These are phyloP conservation scores for Elaeis oleifera DNA, from an alignment of 202 grass and related monocot species.

Conservation along the genomic window DNA sequence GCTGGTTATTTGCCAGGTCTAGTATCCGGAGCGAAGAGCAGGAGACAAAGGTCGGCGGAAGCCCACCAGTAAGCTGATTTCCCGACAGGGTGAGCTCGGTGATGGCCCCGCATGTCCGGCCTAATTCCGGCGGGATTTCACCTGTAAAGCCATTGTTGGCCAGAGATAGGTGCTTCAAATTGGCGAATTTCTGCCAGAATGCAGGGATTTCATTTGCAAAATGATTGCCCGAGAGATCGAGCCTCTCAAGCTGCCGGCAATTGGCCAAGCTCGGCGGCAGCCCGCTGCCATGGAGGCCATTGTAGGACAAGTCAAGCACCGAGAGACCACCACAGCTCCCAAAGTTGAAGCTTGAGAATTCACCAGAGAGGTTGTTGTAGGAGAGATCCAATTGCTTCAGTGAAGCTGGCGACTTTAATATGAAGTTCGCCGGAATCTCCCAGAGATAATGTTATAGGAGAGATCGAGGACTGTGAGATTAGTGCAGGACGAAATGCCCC, in stretches of 20 bases:
- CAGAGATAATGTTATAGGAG: conserved; percentile 67
- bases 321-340: conserved; percentile 46
- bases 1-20: conserved; percentile 57
- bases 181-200: conserved; percentile 36
- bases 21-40: conserved; percentile 55
- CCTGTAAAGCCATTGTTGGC: conserved; percentile 50
- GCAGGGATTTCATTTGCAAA: conserved; percentile 39
- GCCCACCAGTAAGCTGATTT: conserved; percentile 48
- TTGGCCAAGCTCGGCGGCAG: conserved; percentile 42
- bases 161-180: conserved; percentile 47
- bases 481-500: conserved; percentile 39
- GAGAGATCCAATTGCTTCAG: conserved; percentile 48
- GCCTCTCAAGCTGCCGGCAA: conserved; percentile 41
- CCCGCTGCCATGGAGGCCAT: conserved; percentile 28
- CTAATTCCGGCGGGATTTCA: conserved; percentile 46
- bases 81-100: conserved; percentile 46
- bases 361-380: conserved; percentile 74
- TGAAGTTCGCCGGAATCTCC: conserved; percentile 37
- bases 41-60: conserved; percentile 53
- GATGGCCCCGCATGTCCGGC: conserved; percentile 50
- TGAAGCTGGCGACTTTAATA: conserved; percentile 33
- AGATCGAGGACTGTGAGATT: conserved; percentile 52
- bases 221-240: conserved; percentile 67
- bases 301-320: conserved; percentile 66
- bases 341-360: conserved; percentile 55